Conservation (phyloP, 2,329 filamentous ascomycete genomes). For the Ophiostoma angusticollis region DNA sequence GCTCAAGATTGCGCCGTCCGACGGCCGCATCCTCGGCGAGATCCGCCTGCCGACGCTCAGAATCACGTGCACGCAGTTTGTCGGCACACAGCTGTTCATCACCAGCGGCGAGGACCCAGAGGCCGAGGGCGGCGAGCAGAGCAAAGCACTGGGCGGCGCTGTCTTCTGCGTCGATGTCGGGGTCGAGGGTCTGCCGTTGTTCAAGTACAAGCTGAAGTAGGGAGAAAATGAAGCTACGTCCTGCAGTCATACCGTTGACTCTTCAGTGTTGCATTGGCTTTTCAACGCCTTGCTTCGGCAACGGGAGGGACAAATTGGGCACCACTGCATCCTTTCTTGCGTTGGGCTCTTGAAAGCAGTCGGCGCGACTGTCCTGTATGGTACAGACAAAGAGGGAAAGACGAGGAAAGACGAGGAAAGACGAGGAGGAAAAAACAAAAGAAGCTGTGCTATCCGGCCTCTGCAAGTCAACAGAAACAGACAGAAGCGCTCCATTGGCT, state of each 20-base stretch:
- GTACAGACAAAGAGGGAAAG: too few species aligned
- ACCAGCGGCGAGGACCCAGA: constrained; percentile 61
- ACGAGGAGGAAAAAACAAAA: neutral
- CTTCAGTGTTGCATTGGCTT: too few species aligned
- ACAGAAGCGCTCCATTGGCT: too few species aligned
- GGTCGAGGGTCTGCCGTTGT: constrained; percentile 47
- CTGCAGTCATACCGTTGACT: too few species aligned
- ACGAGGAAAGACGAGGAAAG: too few species aligned
- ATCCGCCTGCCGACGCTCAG: constrained; percentile 65
- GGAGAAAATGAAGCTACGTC: neutral
- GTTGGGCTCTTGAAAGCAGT: too few species aligned
- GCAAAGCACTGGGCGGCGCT: constrained; percentile 52
- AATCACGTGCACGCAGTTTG: constrained; percentile 71
- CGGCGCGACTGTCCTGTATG: too few species aligned
- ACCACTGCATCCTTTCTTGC: too few species aligned
- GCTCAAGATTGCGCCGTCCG: constrained; percentile 52
- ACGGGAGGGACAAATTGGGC: too few species aligned
- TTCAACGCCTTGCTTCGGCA: too few species aligned
- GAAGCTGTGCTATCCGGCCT: too few species aligned
- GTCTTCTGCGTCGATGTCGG: constrained; percentile 70
- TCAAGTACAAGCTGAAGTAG: constrained; percentile 46
- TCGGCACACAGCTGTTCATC: constrained; percentile 62
- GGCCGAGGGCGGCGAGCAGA: constrained; percentile 48
- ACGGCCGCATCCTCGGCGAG: constrained; percentile 60
- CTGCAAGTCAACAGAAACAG: too few species aligned